These are phyloP conservation scores for Cladosporium velox DNA, from an alignment of 2,329 filamentous ascomycete species.

Conservation along the genomic window DNA sequence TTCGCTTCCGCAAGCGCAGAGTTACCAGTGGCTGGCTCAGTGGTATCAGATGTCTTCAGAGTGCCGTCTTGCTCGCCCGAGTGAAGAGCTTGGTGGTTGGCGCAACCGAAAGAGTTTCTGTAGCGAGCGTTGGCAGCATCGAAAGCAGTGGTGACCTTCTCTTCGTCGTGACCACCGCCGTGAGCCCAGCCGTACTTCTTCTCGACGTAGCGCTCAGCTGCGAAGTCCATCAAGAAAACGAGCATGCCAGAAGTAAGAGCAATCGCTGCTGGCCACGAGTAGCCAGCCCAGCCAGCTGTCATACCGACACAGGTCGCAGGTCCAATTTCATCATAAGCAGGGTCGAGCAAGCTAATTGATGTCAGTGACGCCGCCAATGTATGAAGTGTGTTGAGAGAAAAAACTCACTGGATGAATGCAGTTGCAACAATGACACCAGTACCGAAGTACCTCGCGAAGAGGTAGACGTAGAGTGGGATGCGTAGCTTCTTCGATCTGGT, in stretches of 20 bases:
- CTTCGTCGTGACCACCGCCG: conserved; percentile 28
- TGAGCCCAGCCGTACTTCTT: conserved; percentile 47
- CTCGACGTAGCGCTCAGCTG: conserved; percentile 54
- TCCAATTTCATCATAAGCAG: conserved; percentile 35
- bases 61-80: conserved; percentile 44
- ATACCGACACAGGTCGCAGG: conserved; percentile 54
- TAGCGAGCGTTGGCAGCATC: conserved; percentile 32
- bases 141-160: conserved; percentile 23
- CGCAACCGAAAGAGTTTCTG: conserved; percentile 24
- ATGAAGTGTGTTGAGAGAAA: not conserved
- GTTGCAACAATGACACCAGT: conserved; percentile 52
- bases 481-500: conserved; percentile 41
- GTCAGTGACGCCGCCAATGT: not conserved
- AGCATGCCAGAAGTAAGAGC: conserved; percentile 51
- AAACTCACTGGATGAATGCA: conserved; percentile 47
- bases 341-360: conserved; percentile 38
- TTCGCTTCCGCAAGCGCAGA: conserved; percentile 22
- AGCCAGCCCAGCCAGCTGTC: conserved; percentile 55
- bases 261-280: conserved; percentile 57
- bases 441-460: conserved; percentile 52
- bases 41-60: not conserved
- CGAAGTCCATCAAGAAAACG: conserved; percentile 56
- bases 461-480: conserved; percentile 47
- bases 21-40: conserved; percentile 9
- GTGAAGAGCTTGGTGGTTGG: conserved; percentile 44